Percentiles rank a stretch among this genome's conserved stretches.
Evolutionary conservation across 345 rosid species (phyloP).

Genomic region (Conringia planisiliqua): DNA sequence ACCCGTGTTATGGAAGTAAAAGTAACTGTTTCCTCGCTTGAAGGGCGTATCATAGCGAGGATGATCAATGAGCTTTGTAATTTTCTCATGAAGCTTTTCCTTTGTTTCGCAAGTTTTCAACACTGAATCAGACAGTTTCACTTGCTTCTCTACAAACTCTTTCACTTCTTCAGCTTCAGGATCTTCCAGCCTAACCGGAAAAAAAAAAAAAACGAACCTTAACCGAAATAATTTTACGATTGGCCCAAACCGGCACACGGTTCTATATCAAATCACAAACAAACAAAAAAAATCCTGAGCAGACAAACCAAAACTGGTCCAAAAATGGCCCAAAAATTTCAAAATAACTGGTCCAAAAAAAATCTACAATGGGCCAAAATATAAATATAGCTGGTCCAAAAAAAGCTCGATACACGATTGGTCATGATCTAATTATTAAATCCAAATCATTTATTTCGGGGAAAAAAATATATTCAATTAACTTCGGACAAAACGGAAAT

Average conservation of each 20-base stretch:
- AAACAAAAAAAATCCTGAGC: background rate
- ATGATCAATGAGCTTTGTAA: slow-evolving; percentile 66
- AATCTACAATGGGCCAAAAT: slow-evolving; percentile 14
- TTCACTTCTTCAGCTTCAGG: slow-evolving; percentile 77
- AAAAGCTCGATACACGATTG: slow-evolving; percentile 10
- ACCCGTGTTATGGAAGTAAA: slow-evolving; percentile 83
- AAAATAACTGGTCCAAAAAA: slow-evolving; percentile 4
- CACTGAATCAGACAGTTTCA: slow-evolving; percentile 56
- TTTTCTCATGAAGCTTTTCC: slow-evolving; percentile 55
- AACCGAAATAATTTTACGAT: background rate
- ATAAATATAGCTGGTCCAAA: slow-evolving; percentile 16
- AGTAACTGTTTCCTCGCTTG: slow-evolving; percentile 60
- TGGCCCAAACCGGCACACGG: slow-evolving; percentile 1
- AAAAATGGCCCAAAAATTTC: background rate
- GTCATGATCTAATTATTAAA: background rate
- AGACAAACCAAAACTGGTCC: slow-evolving; percentile 5
- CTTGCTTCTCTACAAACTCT: slow-evolving; percentile 72
- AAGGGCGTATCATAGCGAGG: slow-evolving; percentile 77
- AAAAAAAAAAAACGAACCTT: background rate
- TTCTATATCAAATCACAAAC: background rate
- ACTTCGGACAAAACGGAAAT: background rate
- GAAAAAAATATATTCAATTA: background rate
- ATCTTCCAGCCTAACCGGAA: slow-evolving; percentile 72
- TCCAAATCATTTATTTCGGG: background rate
- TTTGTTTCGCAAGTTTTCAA: slow-evolving; percentile 54